Evolutionary conservation across 2,329 filamentous ascomycete species (phyloP), one percentile per base, ranked within the genome.

Genomic region (Epichloe sylvatica): DNA sequence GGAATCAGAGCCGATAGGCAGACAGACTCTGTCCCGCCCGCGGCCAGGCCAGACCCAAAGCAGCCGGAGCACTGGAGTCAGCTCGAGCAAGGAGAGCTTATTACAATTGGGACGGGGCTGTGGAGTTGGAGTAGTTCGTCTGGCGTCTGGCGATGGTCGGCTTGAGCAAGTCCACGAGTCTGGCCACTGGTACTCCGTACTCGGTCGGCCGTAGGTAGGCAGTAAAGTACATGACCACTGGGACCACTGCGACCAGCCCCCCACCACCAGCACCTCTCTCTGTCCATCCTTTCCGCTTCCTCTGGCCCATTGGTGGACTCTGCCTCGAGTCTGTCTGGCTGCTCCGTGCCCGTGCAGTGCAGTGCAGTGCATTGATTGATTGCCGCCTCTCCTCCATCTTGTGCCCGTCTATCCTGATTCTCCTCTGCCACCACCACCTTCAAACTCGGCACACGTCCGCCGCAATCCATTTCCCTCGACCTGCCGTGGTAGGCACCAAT

Each of bases 301-400:
- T 40, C 39, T 41, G n/a, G 15, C 37, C n/a, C 15, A 19, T 17
- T 38, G 23, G 23, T 25, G 7, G 23, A 17, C 37, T 39, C 30
- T 13, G 15, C 9, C 7, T 33, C 17, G 15, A 35, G 38, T 42
- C 33, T 13, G 11, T 42, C 33, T 13, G 11, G 17, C 19, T 42
- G 12, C 40, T 47, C 30, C 13, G 23, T 42, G 43, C 23, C 33
- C 43, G 12, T 45, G 34, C 43, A 45, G 43, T 19, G 9, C 15
- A 23, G 12, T 45, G 34, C 43, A 45, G 43, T 19, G 9, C 15
- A 23, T n/a, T 23, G 17, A 30, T 45, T 45, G 41, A 39, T 33
- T 38, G 40, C 47, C 40, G 25, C 33, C 40, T 45, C 45, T 51
- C 45, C 45, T 50, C 39, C 39, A 23, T 50, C 39, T 42, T 30